phyloP scores from a whole-genome alignment of 2,329 filamentous ascomycete genomes.

The Gyromitra esculenta region DNA sequence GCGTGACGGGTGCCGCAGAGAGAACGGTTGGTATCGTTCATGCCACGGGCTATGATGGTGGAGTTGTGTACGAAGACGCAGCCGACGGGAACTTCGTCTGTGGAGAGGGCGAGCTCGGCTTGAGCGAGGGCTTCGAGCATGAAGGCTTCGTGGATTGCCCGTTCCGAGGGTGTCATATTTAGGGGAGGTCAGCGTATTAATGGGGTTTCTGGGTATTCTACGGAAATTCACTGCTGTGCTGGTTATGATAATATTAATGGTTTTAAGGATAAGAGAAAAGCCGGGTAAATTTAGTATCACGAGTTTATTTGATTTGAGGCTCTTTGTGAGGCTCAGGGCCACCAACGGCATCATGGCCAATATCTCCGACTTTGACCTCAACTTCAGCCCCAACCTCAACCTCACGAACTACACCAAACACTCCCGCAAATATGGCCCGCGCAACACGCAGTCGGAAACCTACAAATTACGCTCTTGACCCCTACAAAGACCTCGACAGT shows the following conservation, averaged over 20 bases:
- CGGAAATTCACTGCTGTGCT: background rate
- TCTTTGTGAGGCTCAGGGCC: background rate
- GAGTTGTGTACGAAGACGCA: constrained; percentile 88
- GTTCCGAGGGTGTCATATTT: constrained; percentile 58
- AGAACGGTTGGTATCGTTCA: constrained; percentile 96
- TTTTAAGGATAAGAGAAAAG: background rate
- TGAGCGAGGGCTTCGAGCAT: constrained; percentile 88
- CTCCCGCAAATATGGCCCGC: background rate
- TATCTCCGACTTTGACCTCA: background rate
- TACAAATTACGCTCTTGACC: constrained; percentile 50
- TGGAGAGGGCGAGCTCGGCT: constrained; percentile 84
- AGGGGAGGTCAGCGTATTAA: background rate
- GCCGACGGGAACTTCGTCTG: constrained; percentile 94
- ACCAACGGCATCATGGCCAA: background rate
- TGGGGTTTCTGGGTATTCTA: background rate
- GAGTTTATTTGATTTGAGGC: background rate
- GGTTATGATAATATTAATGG: background rate
- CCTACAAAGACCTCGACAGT: constrained; percentile 53
- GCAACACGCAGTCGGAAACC: constrained; percentile 46
- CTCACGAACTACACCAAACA: background rate
- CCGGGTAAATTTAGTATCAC: background rate
- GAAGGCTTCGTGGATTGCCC: constrained; percentile 68
- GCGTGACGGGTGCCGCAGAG: constrained; percentile 87
- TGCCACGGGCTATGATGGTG: constrained; percentile 83
- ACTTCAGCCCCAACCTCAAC: background rate